These are phyloP conservation scores for Verticillium dahliae DNA, from an alignment of 2,329 filamentous ascomycete species.

Conservation along the genomic window DNA sequence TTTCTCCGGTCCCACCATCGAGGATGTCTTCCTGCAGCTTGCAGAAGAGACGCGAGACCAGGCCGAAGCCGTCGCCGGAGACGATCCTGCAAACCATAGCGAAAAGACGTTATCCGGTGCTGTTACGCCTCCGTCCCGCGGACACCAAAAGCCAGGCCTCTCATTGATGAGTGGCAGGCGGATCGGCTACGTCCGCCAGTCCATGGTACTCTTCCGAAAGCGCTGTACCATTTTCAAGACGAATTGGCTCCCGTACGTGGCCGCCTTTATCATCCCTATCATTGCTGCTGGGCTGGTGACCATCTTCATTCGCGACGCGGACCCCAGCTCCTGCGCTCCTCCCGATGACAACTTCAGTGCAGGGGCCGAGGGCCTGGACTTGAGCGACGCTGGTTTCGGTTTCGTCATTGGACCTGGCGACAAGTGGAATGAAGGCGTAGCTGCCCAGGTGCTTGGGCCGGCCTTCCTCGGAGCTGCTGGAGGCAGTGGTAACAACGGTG, in stretches of 20 bases:
- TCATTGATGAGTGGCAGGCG: conserved; percentile 41
- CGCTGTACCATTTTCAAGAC: conserved; percentile 68
- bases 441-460: conserved; percentile 24
- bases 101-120: conserved; percentile 19
- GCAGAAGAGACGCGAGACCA: conserved; percentile 66
- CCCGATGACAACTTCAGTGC: conserved; percentile 36
- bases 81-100: conserved; percentile 3
- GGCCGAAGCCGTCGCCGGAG: conserved; percentile 5
- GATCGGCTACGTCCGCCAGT: conserved; percentile 65
- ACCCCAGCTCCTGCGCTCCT: conserved; percentile 45
- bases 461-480: conserved; percentile 24
- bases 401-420: conserved; percentile 36
- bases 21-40: conserved; percentile 84
- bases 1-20: conserved; percentile 82
- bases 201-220: conserved; percentile 70
- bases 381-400: conserved; percentile 22
- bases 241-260: conserved; percentile 70
- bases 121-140: conserved; percentile 5
- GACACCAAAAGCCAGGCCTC: neutral
- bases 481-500: neutral
- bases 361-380: conserved; percentile 28
- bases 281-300: conserved; percentile 73
- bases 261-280: conserved; percentile 72
- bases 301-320: conserved; percentile 60
- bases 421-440: conserved; percentile 4